Percentiles rank a stretch among this genome's conserved stretches.
Conservation (phyloP, 352 stramenopile genomes). For the Pythium vanterpoolii region DNA sequence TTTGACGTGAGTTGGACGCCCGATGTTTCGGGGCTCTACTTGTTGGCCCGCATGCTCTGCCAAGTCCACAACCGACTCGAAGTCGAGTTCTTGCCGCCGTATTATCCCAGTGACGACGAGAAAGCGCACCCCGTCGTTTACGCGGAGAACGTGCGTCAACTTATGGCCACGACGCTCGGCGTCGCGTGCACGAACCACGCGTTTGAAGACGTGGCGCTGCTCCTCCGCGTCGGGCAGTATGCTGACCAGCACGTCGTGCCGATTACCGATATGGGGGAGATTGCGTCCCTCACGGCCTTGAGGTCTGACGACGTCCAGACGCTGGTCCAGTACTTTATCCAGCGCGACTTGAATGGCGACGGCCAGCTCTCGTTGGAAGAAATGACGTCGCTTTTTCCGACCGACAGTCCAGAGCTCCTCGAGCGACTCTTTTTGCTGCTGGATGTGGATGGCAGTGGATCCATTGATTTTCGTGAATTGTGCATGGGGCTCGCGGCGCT, state of each 20-base stretch:
- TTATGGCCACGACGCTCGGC: conserved; percentile 47
- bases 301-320: conserved; percentile 38
- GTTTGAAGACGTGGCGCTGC: conserved; percentile 66
- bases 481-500: conserved; percentile 56
- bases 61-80: conserved; percentile 69
- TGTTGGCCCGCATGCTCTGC: conserved; percentile 59
- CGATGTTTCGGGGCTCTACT: conserved; percentile 44
- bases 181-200: conserved; percentile 69
- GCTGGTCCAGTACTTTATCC: conserved; percentile 57
- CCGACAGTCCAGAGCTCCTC: conserved; percentile 46
- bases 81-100: conserved; percentile 53
- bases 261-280: conserved; percentile 52
- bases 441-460: conserved; percentile 52
- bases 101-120: conserved; percentile 43
- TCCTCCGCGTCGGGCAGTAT: conserved; percentile 55
- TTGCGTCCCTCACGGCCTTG: conserved; percentile 45
- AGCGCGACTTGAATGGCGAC: conserved; percentile 54
- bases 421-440: conserved; percentile 57
- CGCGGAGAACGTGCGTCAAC: conserved; percentile 51
- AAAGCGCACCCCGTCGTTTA: conserved; percentile 44
- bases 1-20: conserved; percentile 75
- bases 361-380: conserved; percentile 67
- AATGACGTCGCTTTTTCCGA: conserved; percentile 42
- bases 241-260: conserved; percentile 55
- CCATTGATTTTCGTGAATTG: conserved; percentile 73